Evolutionary conservation across 345 rosid genomes (phyloP), one percentile per base, ranked within the genome.

Genomic region (Pistacia integerrima): DNA sequence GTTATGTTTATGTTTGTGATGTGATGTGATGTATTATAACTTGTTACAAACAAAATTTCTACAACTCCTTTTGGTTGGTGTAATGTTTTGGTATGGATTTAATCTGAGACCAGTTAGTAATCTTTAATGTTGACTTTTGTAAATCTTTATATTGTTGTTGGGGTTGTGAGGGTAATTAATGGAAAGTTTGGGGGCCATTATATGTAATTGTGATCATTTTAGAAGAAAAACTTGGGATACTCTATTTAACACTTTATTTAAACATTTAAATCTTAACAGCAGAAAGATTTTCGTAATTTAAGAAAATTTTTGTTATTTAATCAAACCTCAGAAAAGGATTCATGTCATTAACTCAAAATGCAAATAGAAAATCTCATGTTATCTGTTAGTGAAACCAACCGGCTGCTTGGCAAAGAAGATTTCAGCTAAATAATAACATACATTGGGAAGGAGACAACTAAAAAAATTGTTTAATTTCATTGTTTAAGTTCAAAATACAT

Each of bases 71-170:
- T 25, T 41, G 46, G 46, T 41, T 38, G 41, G 49, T 62, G 63
- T 28, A 61, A 60, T 78, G 55, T 60, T 58, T 74, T 69, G 63
- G 41, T 8, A 16, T 35, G 28, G 46, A 69, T 61, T 64, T 35
- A 35, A 62, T 33, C 0, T 51, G 25, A n/a, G 61, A 55, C 62
- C 10, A 11, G 60, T 7, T 36, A 33, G 51, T 10, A n/a, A 20
- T 18, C 44, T 35, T 30, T 49, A 30, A 5, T 12, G 10, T 30
- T 11, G 51, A 41, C 14, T 18, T 36, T 41, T 11, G 16, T 49
- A 14, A 7, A 4, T 20, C 1, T n/a, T 3, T 58, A 22, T 3
- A 63, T 35, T 35, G 11, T 63, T 35, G 67, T 63, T 35, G 44
- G 6, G 12, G 44, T 13, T 30, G 5, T 1, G 64, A 25, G 64